Percentiles rank a stretch among this genome's conserved stretches.
Evolutionary conservation across 352 stramenopile species (phyloP).

Genomic region (Phytophthora pinifolia): DNA sequence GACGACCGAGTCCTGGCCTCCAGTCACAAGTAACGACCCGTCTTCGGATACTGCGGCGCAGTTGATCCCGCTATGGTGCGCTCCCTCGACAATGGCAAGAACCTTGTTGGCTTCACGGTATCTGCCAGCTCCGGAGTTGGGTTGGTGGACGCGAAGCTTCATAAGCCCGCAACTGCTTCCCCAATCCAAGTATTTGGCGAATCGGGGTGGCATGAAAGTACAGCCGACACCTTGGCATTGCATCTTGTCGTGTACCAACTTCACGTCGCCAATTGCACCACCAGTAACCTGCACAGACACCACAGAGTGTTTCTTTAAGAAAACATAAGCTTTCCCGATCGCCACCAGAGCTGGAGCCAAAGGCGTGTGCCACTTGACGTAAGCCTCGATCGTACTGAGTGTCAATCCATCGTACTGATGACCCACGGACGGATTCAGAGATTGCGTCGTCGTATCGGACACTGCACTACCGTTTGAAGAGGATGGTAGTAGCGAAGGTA

Average conservation of each 20-base stretch:
- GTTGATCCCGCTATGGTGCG: constrained; percentile 54
- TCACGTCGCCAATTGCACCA: constrained; percentile 53
- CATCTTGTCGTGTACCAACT: constrained; percentile 62
- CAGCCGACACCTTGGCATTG: constrained; percentile 46
- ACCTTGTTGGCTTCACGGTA: constrained; percentile 68
- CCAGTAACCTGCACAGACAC: constrained; percentile 37
- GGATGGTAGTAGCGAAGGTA: constrained; percentile 35
- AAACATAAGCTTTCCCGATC: constrained; percentile 80
- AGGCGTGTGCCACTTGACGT: constrained; percentile 75
- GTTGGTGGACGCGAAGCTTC: constrained; percentile 60
- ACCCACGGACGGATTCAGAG: constrained; percentile 22
- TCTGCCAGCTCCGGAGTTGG: constrained; percentile 26
- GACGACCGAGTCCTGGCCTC: constrained; percentile 67
- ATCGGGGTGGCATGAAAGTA: constrained; percentile 67
- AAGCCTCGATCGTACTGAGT: constrained; percentile 63
- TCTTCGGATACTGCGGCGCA: constrained; percentile 66
- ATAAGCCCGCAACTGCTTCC: constrained; percentile 48
- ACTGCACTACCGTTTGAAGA: background rate
- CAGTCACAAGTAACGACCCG: constrained; percentile 56
- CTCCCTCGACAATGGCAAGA: constrained; percentile 66
- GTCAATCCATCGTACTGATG: constrained; percentile 61
- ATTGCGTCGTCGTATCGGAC: constrained; percentile 1
- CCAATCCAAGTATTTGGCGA: constrained; percentile 79
- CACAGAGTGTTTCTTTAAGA: constrained; percentile 54
- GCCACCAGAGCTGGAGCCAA: constrained; percentile 66